Conservation (phyloP, 495 filamentous ascomycete species). For the Pseudoneurospora amorphoporcata region DNA sequence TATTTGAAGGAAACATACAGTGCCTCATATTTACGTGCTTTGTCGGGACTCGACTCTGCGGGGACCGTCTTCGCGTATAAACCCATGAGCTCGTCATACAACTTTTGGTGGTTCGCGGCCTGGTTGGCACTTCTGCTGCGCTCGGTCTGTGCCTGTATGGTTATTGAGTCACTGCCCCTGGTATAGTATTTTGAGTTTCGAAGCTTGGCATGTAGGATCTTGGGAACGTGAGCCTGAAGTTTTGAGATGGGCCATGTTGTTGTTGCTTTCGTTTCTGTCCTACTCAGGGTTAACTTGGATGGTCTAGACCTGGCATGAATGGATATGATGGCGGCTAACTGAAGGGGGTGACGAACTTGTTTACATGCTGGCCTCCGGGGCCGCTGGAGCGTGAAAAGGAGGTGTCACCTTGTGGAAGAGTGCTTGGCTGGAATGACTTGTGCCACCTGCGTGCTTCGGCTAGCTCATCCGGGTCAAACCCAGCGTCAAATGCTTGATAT, state of each 20-base stretch:
- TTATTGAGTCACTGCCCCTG: slow-evolving; percentile 44
- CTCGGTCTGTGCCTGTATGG: slow-evolving; percentile 34
- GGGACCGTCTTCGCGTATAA: slow-evolving; percentile 47
- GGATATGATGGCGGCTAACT: neutral
- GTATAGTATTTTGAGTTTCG: slow-evolving; percentile 61
- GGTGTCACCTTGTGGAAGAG: slow-evolving; percentile 58
- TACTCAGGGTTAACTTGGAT: slow-evolving; percentile 23
- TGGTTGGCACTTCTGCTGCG: slow-evolving; percentile 36
- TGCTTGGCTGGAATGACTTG: slow-evolving; percentile 46
- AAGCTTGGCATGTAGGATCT: slow-evolving; percentile 52
- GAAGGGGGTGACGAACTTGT: slow-evolving; percentile 57
- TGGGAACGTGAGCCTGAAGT: slow-evolving; percentile 55
- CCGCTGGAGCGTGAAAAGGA: slow-evolving; percentile 81
- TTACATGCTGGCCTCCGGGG: slow-evolving; percentile 91
- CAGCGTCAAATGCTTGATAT: slow-evolving; percentile 30
- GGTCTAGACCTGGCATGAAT: neutral
- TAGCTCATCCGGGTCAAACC: slow-evolving; percentile 47
- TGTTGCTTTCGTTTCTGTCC: slow-evolving; percentile 89
- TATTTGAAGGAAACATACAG: slow-evolving; percentile 17
- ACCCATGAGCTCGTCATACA: slow-evolving; percentile 43
- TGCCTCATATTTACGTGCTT: slow-evolving; percentile 30
- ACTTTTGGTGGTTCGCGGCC: slow-evolving; percentile 34
- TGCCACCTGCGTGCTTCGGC: slow-evolving; percentile 69
- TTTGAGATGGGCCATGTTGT: slow-evolving; percentile 47
- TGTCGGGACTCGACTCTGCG: slow-evolving; percentile 24